Percentiles rank a stretch among this genome's conserved stretches.
phyloP scores from a whole-genome alignment of 345 rosid genomes.

The Syzygium aqueum region DNA sequence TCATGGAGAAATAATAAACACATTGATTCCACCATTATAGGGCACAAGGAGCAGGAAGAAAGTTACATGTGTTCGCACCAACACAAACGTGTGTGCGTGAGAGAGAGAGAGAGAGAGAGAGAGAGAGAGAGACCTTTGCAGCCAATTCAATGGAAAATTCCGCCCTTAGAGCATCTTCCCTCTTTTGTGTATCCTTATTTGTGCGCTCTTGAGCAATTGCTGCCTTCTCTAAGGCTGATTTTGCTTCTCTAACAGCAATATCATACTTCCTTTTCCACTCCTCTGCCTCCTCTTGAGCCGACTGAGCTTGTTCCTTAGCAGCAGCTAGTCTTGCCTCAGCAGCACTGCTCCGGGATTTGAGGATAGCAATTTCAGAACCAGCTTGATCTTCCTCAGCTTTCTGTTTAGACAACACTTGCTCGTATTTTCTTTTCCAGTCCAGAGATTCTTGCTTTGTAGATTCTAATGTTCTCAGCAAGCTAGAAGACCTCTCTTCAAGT shows the following conservation, averaged over 20 bases:
- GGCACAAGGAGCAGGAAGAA: background rate
- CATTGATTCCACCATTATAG: background rate
- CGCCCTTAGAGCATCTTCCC: conserved; percentile 84
- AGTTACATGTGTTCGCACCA: background rate
- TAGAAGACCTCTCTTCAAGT: conserved; percentile 74
- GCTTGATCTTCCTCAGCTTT: conserved; percentile 73
- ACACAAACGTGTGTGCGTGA: background rate
- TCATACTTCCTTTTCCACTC: conserved; percentile 97
- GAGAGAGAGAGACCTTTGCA: conserved; percentile 45
- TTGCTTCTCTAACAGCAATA: conserved; percentile 80
- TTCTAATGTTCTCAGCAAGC: conserved; percentile 64
- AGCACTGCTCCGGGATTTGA: conserved; percentile 78
- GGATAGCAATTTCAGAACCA: conserved; percentile 63
- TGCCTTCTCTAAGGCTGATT: conserved; percentile 88
- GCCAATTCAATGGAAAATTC: conserved; percentile 53
- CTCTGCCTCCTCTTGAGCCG: conserved; percentile 87
- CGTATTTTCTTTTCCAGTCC: conserved; percentile 77
- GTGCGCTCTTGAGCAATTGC: conserved; percentile 72
- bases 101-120: background rate
- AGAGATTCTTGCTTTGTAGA: conserved; percentile 59
- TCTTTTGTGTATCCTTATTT: conserved; percentile 66
- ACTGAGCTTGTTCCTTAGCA: conserved; percentile 73
- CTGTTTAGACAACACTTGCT: conserved; percentile 55
- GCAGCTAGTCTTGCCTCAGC: conserved; percentile 97
- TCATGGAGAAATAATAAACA: background rate